These are phyloP conservation scores for Alternaria sp. DNA, from an alignment of 2,329 filamentous ascomycete species.

Conservation along the genomic window DNA sequence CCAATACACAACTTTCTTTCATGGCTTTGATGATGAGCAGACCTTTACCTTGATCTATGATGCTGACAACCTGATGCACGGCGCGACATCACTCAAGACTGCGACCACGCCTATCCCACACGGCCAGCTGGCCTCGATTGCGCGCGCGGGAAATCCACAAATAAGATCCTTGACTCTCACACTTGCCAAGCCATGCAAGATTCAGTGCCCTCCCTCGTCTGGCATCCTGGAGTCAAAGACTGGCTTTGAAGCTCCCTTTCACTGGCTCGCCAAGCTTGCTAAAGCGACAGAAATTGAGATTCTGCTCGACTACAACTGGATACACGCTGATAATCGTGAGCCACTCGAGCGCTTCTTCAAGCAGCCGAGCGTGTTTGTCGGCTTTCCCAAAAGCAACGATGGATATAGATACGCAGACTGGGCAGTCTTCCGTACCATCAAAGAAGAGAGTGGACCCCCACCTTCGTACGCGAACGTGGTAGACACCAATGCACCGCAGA, in stretches of 20 bases:
- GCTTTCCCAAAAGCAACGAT: slow-evolving; percentile 16
- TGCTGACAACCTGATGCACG: slow-evolving; percentile 28
- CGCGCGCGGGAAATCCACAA: slow-evolving; percentile 24
- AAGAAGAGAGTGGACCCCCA: slow-evolving; percentile 16
- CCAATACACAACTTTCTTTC: slow-evolving; percentile 17
- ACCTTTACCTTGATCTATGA: slow-evolving; percentile 30
- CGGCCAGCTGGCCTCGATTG: slow-evolving; percentile 15
- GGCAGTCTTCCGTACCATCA: slow-evolving; percentile 15
- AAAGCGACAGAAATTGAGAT: slow-evolving; percentile 23
- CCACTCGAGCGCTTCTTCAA: slow-evolving; percentile 18
- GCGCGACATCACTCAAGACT: slow-evolving; percentile 14
- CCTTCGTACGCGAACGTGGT: slow-evolving; percentile 19
- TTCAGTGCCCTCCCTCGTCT: slow-evolving; percentile 16
- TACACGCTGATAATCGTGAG: slow-evolving; percentile 20
- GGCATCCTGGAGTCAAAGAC: slow-evolving; percentile 10
- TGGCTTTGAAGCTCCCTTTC: slow-evolving; percentile 16
- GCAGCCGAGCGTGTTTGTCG: slow-evolving; percentile 19
- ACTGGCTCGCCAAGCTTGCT: slow-evolving; percentile 20
- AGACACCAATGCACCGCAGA: slow-evolving; percentile 8
- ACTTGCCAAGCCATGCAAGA: slow-evolving; percentile 18
- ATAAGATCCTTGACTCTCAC: slow-evolving; percentile 19
- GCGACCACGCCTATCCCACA: slow-evolving; percentile 6
- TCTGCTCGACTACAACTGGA: slow-evolving; percentile 30
- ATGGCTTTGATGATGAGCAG: slow-evolving; percentile 19
- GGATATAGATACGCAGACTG: slow-evolving; percentile 16